Conservation (phyloP, 2,329 filamentous ascomycete species). For the Pseudogymnoascus sp. region DNA sequence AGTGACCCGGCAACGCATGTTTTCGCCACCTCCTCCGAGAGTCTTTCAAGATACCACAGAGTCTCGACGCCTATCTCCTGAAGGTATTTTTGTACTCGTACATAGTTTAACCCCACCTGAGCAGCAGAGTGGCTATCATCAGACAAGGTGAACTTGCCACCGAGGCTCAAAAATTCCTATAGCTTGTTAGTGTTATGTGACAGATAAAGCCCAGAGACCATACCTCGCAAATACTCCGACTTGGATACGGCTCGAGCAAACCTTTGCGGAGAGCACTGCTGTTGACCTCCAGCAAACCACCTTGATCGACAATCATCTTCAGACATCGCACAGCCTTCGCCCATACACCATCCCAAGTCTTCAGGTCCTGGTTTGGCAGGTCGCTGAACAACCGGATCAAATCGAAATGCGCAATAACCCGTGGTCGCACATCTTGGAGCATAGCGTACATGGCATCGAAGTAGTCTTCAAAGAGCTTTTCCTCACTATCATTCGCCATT, state of each 20-base stretch:
- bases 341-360: conserved; percentile 61
- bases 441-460: conserved; percentile 84
- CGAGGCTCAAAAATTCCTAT: conserved; percentile 63
- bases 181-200: conserved; percentile 1
- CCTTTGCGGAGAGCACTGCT: conserved; percentile 83
- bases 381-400: conserved; percentile 71
- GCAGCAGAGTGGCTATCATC: conserved; percentile 89
- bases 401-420: conserved; percentile 89
- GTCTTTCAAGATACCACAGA: conserved; percentile 39
- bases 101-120: conserved; percentile 83
- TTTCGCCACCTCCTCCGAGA: background rate
- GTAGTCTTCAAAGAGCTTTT: conserved; percentile 71
- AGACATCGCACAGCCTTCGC: conserved; percentile 67
- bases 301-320: conserved; percentile 60
- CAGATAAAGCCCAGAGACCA: conserved; percentile 25
- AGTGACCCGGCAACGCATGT: background rate
- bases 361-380: conserved; percentile 51
- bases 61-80: conserved; percentile 56
- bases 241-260: conserved; percentile 83
- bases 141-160: conserved; percentile 80
- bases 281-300: conserved; percentile 84
- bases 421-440: conserved; percentile 63
- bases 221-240: conserved; percentile 68
- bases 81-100: conserved; percentile 62
- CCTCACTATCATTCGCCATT: conserved; percentile 52